These are phyloP conservation scores for Sutorius eximius DNA, from an alignment of 1,284 basidiomycete genomes.

Conservation along the genomic window DNA sequence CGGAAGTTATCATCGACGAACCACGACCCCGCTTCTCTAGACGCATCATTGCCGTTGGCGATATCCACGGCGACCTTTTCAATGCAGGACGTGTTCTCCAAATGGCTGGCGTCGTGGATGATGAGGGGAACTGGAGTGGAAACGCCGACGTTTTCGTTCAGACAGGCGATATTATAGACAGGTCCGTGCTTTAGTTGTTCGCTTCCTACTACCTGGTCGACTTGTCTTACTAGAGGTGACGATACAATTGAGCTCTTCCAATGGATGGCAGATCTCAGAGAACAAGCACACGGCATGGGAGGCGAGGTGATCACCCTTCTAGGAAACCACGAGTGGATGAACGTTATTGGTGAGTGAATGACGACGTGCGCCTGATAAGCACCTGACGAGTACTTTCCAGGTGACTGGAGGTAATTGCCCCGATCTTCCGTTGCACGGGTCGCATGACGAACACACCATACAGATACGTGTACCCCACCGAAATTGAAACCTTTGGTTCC, in stretches of 20 bases:
- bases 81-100: constrained; percentile 68
- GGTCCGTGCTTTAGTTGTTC: constrained; percentile 42
- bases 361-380: not conserved
- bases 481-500: constrained; percentile 80
- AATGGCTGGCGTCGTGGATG: constrained; percentile 73
- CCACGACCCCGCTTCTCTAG: constrained; percentile 35
- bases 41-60: constrained; percentile 63
- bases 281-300: constrained; percentile 66
- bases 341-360: constrained; percentile 63
- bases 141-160: constrained; percentile 83
- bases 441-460: constrained; percentile 4
- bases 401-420: constrained; percentile 75
- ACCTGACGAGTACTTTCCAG: constrained; percentile 36
- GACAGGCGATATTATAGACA: constrained; percentile 92
- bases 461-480: constrained; percentile 81
- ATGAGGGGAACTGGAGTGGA: constrained; percentile 74
- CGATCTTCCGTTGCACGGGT: not conserved
- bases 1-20: constrained; percentile 12
- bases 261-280: constrained; percentile 82
- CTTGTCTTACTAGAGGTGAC: constrained; percentile 59
- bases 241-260: constrained; percentile 82
- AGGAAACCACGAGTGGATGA: constrained; percentile 95
- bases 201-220: constrained; percentile 2
- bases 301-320: constrained; percentile 76
- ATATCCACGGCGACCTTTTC: constrained; percentile 64